phyloP scores from a whole-genome alignment of 2,329 filamentous ascomycete species.

The Cordyceps cicadae region DNA sequence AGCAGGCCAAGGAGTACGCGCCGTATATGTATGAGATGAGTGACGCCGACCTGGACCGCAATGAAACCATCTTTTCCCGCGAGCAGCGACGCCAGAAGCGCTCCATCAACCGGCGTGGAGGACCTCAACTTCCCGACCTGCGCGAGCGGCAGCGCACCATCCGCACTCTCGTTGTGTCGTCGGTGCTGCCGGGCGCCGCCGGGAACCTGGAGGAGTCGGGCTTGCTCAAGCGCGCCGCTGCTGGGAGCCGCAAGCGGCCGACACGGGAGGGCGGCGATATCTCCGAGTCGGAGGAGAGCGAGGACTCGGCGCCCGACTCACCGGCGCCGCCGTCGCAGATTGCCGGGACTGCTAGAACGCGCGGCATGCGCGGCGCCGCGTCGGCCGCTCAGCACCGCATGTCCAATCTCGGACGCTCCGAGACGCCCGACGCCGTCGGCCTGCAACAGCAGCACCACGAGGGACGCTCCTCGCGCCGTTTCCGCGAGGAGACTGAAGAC shows the following conservation, averaged over 20 bases:
- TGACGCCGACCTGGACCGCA: constrained; percentile 80
- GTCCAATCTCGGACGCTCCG: constrained; percentile 71
- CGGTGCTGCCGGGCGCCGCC: constrained; percentile 81
- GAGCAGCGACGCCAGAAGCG: constrained; percentile 93
- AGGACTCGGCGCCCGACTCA: constrained; percentile 81
- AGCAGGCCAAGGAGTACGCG: constrained; percentile 87
- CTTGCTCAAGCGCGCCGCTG: constrained; percentile 71
- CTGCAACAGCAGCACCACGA: constrained; percentile 56
- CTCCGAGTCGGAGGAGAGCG: constrained; percentile 86
- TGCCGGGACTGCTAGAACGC: constrained; percentile 72
- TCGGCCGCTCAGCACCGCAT: constrained; percentile 81
- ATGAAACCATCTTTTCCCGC: constrained; percentile 85
- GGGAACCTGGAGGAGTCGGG: constrained; percentile 73
- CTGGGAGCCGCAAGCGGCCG: constrained; percentile 50
- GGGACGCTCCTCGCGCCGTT: constrained; percentile 49
- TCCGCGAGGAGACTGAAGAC: constrained; percentile 74
- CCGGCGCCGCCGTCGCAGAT: constrained; percentile 66
- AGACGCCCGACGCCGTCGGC: constrained; percentile 65
- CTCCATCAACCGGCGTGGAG: constrained; percentile 86
- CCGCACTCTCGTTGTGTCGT: constrained; percentile 83
- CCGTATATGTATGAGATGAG: constrained; percentile 92
- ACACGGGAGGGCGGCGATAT: constrained; percentile 62
- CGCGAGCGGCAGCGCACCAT: constrained; percentile 92
- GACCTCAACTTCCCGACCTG: constrained; percentile 87
- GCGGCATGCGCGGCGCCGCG: constrained; percentile 83